Base-by-base conservation (phyloP, 176 grass and related monocot genomes). In the Eragrostis curvula region DNA sequence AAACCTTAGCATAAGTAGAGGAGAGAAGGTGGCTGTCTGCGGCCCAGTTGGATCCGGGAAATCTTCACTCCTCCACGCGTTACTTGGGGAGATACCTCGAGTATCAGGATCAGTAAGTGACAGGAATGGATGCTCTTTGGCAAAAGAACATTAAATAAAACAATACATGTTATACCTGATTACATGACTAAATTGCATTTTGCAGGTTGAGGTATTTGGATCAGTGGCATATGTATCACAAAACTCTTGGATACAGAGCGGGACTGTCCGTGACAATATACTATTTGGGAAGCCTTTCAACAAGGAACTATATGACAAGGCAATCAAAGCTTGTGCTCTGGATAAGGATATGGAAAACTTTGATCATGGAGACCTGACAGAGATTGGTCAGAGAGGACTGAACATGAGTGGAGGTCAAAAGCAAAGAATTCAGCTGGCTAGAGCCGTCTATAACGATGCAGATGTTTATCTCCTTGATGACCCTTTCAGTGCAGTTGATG, bases 361-460 rank as follows among this genome's bases (percentile, higher is more conserved):
- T 45, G 83, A 91, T 32, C 90, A 93, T 62, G 90, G 96, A 21
- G 96, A 98, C 81, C 68, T 87, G 8, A 98, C 96, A 9, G 96
- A 98, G 84, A 98, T 98, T 12, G 92, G 96, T 6, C 96, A 98
- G 84, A 89, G 92, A 82, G 96, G 96, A 20, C 73, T 98, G n/a
- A 98, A 95, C 76, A 98, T 98, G 96, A 98, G 96, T 46, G 92
- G 96, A 46, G 96, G 96, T 17, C 96, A 95, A 84, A 98, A 95
- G 84, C 96, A 98, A 82, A 93, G 96, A 73, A 98, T 98, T 79
- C 96, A 98, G 66, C 90, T 98, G 20, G 92, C 96, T 47, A 85
- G 96, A 90, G 96, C 96, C 3, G 96, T 98, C 52, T 98, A 98
- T 73, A 93, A 49, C 48, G 86, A 95, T 27, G 88, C 92, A 69